These are phyloP conservation scores for Quercus berberidifolia DNA, from an alignment of 306 rosid species.

Conservation along the genomic window DNA sequence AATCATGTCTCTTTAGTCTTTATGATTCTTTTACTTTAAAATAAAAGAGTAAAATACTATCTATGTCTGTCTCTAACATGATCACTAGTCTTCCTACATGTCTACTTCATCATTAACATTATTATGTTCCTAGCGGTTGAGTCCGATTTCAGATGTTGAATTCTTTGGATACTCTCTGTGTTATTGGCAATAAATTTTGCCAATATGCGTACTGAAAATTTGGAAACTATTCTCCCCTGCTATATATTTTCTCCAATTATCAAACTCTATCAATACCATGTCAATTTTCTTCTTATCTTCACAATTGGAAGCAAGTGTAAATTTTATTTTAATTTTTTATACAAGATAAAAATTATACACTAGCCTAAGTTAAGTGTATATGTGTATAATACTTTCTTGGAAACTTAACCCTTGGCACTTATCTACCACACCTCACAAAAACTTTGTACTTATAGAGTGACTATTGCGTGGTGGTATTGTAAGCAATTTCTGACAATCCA, in stretches of 20 bases:
- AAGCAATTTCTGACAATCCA: no score
- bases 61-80: not conserved
- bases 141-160: not conserved
- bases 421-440: rapidly evolving
- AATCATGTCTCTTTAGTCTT: conserved; percentile 5
- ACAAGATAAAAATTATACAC: no score
- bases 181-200: not conserved
- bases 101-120: not conserved
- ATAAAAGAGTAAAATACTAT: not conserved
- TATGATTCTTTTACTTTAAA: not conserved
- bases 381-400: rapidly evolving
- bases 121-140: not conserved
- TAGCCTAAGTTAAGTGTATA: rapidly evolving
- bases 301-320: not conserved
- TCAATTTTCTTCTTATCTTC: not conserved
- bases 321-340: no score
- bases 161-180: not conserved
- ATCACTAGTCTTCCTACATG: not conserved
- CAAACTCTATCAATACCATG: no score
- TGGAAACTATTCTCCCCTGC: not conserved
- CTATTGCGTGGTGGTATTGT: no score
- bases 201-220: not conserved
- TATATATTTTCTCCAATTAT: not conserved
- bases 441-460: no score
- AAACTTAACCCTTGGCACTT: no score